Conservation (phyloP, 805 yeast genomes). For the Starmerella vaccinii region DNA sequence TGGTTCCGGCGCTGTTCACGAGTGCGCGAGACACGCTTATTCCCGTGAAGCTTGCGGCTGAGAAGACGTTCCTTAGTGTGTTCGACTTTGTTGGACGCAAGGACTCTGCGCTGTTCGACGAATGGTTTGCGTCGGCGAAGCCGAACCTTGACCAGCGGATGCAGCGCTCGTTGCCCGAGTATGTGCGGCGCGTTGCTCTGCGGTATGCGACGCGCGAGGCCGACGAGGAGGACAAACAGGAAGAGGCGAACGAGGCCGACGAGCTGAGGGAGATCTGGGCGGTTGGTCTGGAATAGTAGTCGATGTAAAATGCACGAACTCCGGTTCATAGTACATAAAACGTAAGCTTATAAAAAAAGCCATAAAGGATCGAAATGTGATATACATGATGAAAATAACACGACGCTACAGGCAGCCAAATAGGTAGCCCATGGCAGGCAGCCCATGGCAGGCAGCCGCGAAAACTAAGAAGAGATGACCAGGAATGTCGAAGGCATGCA, state of each 20-base stretch:
- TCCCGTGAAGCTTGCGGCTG: conserved; percentile 90
- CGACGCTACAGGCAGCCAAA: too few relatives aligned
- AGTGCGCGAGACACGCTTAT: conserved; percentile 80
- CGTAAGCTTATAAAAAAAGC: too few relatives aligned
- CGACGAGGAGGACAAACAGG: conserved; percentile 68
- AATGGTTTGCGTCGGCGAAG: conserved; percentile 46
- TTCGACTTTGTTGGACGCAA: conserved; percentile 58
- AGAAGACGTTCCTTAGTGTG: conserved; percentile 68
- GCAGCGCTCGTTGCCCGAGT: conserved; percentile 71
- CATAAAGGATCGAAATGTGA: too few relatives aligned
- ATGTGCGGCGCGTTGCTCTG: conserved; percentile 78
- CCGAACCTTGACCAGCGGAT: conserved; percentile 25
- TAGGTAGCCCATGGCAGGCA: too few relatives aligned
- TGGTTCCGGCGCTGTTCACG: conserved; percentile 67
- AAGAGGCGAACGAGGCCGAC: conserved; percentile 67
- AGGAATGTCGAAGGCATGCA: too few relatives aligned
- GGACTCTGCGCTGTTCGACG: conserved; percentile 41
- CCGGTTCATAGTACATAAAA: too few relatives aligned
- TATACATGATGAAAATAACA: too few relatives aligned
- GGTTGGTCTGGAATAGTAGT: conserved; percentile 14
- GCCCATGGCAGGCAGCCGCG: too few relatives aligned
- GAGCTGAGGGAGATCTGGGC: conserved; percentile 31
- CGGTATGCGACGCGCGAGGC: conserved; percentile 79
- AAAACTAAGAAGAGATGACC: too few relatives aligned
- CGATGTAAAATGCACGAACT: too few relatives aligned